These are phyloP conservation scores for Hepatocystis sp. DNA, from an alignment of 169 alveolate species.

Conservation along the genomic window DNA sequence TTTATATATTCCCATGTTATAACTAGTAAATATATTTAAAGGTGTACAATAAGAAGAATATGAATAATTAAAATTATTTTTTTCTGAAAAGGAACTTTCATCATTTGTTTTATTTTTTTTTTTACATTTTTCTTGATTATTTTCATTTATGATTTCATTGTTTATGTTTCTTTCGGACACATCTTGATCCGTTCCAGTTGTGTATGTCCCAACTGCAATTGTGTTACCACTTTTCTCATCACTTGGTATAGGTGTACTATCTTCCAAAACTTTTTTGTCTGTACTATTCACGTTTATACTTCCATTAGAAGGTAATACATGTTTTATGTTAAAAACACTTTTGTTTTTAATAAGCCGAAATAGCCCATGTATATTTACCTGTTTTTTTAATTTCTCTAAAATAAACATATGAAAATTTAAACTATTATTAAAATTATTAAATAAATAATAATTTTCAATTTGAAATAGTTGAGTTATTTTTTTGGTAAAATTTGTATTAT, in stretches of 20 bases:
- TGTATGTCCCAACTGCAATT: too few species aligned
- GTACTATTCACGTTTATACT: background rate
- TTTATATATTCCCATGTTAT: conserved; percentile 71
- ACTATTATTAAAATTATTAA: conserved; percentile 45
- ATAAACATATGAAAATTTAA: conserved; percentile 61
- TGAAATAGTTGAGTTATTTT: conserved; percentile 52
- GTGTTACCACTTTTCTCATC: too few species aligned
- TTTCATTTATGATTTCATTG: background rate
- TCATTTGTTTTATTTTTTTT: background rate
- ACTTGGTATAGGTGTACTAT: too few species aligned
- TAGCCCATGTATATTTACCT: conserved; percentile 32
- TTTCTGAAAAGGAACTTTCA: background rate
- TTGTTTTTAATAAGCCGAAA: conserved; percentile 57
- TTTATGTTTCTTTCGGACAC: too few species aligned
- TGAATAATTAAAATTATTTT: conserved; percentile 9
- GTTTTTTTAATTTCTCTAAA: conserved; percentile 46
- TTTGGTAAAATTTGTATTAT: conserved; percentile 30
- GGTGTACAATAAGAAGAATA: conserved; percentile 72
- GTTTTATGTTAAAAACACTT: conserved; percentile 29
- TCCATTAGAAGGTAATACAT: too few species aligned
- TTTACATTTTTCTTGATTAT: background rate
- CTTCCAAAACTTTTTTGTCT: background rate
- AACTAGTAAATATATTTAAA: conserved; percentile 64
- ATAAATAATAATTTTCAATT: conserved; percentile 59
- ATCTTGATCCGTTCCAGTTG: too few species aligned